These are phyloP conservation scores for Periconia macrospinosa DNA, from an alignment of 2,329 filamentous ascomycete genomes.

Conservation along the genomic window DNA sequence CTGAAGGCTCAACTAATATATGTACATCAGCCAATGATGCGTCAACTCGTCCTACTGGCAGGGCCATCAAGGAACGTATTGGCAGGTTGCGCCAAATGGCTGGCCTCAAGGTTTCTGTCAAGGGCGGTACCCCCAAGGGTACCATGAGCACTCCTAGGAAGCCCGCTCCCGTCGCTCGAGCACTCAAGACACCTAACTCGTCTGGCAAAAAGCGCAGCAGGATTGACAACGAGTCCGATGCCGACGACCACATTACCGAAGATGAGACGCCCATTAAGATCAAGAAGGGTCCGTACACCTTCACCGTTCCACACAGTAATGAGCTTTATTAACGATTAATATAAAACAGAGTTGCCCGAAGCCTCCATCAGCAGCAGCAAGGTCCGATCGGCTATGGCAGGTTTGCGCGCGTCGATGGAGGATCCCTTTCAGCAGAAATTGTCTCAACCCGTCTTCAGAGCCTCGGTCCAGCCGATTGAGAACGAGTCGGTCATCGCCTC, in stretches of 20 bases:
- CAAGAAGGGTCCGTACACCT: neutral
- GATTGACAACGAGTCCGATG: conserved; percentile 14
- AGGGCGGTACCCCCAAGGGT: neutral
- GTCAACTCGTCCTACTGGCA: conserved; percentile 9
- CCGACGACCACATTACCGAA: conserved; percentile 11
- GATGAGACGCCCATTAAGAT: conserved; percentile 5
- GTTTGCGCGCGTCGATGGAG: neutral
- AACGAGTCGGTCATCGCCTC: neutral
- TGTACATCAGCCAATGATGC: conserved; percentile 8
- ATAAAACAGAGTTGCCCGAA: neutral
- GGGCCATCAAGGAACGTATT: conserved; percentile 21
- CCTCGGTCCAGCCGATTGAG: neutral
- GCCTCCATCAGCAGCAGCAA: neutral
- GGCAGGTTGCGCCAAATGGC: conserved; percentile 12
- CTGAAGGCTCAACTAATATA: neutral
- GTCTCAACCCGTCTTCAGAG: neutral
- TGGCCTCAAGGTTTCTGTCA: conserved; percentile 1
- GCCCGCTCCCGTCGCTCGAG: neutral
- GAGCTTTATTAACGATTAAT: neutral
- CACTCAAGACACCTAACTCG: conserved; percentile 4
- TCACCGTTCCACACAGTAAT: neutral
- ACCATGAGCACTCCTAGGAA: neutral
- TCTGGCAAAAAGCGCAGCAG: conserved; percentile 19
- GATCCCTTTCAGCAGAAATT: neutral
- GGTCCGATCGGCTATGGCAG: neutral